Evolutionary conservation across 225 moss, liverwort and hornwort genomes (phyloP).

Genomic region (Thuidium tamariscinum): DNA sequence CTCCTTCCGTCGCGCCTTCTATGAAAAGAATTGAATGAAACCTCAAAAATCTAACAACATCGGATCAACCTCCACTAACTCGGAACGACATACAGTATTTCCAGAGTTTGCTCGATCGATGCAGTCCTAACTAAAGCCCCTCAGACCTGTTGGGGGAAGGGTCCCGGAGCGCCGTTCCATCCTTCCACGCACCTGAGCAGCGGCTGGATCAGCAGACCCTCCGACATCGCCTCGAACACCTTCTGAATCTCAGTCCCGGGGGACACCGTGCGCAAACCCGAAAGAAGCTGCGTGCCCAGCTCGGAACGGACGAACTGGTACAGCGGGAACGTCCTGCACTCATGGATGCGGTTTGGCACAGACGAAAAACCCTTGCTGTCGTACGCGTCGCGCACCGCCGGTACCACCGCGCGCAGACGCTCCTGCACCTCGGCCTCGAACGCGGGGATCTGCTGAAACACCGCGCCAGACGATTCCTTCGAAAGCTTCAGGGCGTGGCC

Average conservation of each 20-base stretch:
- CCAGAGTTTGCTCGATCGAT: background rate
- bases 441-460: background rate
- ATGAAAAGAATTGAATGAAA: background rate
- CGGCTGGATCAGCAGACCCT: background rate
- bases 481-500: background rate
- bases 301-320: background rate
- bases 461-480: background rate
- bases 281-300: background rate
- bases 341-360: background rate
- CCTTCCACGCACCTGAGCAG: background rate
- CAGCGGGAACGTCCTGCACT: background rate
- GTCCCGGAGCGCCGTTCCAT: background rate
- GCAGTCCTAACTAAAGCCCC: background rate
- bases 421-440: background rate
- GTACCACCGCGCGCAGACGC: background rate
- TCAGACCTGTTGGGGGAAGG: background rate
- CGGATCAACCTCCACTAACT: too few relatives aligned
- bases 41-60: fast-evolving
- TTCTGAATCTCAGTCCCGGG: constrained; percentile 1
- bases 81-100: too few relatives aligned
- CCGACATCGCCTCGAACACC: background rate
- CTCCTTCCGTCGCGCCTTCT: too few relatives aligned
- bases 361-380: background rate
- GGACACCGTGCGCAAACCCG: background rate
- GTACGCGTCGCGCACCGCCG: background rate